Base-by-base conservation (phyloP, 192 early-diverging fungal species). In the Coemansia sp. region DNA sequence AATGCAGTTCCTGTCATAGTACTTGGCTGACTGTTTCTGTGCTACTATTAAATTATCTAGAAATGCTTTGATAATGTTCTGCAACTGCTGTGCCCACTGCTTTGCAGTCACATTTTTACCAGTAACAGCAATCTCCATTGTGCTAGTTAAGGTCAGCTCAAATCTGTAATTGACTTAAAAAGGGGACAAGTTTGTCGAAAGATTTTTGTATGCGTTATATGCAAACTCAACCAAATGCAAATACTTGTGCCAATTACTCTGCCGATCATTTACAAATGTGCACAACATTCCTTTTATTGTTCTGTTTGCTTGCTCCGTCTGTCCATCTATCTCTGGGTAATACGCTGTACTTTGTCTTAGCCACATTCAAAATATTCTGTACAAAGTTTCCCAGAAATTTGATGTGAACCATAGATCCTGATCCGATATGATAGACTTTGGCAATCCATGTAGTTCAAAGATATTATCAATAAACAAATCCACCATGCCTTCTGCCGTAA, bases 201-300 rank as follows among this genome's bases (percentile, higher is more conserved):
- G 7, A 27, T 70, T 70, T 6, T 59, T 59, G 54, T 46, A 27
- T 4, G 53, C 5, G 57, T 88, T 89, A 71, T 85, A 87, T 0
- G 77, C 70, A 46, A 85, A 83, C 50, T 85, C 84, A 5, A 70
- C 84, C 0, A 73, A 8, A 0, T 72, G 75, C 5, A 89, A 61
- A 25, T 78, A 61, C 0, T 39, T 31, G 2, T 51, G 22, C 86
- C 86, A 87, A 67, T 87, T 51, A 22, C 29, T 25, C 59, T 85
- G 84, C 4, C 66, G 54, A 19, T 75, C 71, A 54, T 72, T 66
- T 5, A 72, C 65, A 27, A 58, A 84, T 5, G 58, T 54, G 0
- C 83, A 50, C 2, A 87, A 76, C 42, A 75, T 66, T 8, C 72
- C 68, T 56, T 86, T 73, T 0, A 85, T 27, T 14, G 52, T 76